phyloP scores from a whole-genome alignment of 2,329 filamentous ascomycete genomes.

The Piedraia hortae region DNA sequence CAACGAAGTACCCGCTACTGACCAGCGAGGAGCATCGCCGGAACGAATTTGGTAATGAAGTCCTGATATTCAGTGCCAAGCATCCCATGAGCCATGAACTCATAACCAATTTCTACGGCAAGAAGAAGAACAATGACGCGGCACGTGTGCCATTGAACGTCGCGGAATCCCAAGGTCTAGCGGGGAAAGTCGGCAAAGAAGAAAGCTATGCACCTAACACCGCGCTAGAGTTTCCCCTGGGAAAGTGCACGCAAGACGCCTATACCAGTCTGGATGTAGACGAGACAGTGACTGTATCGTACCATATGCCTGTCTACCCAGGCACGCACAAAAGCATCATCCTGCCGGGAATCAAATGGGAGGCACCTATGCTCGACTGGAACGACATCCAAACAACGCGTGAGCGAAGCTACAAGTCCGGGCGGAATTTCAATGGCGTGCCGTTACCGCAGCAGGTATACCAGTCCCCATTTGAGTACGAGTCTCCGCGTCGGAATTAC shows the following conservation, averaged over 20 bases:
- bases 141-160: conserved; percentile 46
- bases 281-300: conserved; percentile 65
- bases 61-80: conserved; percentile 56
- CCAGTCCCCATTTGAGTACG: no score
- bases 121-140: conserved; percentile 43
- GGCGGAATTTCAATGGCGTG: conserved; percentile 43
- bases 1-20: conserved; percentile 53
- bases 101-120: conserved; percentile 67
- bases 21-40: conserved; percentile 49
- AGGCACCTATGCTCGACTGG: conserved; percentile 41
- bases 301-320: conserved; percentile 46
- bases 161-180: conserved; percentile 45
- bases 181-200: conserved; percentile 58
- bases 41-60: conserved; percentile 56
- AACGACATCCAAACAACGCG: conserved; percentile 49
- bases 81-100: conserved; percentile 72
- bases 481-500: no score
- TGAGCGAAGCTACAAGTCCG: conserved; percentile 33
- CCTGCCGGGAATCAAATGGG: conserved; percentile 52
- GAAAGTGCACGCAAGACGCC: conserved; percentile 42
- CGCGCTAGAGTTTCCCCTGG: conserved; percentile 49
- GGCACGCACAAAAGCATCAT: conserved; percentile 83
- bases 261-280: conserved; percentile 45
- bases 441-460: no score
- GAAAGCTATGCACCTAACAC: conserved; percentile 64